Conservation (phyloP, 371 early-diverging fungal genomes). For the Saksenaea oblongispora region DNA sequence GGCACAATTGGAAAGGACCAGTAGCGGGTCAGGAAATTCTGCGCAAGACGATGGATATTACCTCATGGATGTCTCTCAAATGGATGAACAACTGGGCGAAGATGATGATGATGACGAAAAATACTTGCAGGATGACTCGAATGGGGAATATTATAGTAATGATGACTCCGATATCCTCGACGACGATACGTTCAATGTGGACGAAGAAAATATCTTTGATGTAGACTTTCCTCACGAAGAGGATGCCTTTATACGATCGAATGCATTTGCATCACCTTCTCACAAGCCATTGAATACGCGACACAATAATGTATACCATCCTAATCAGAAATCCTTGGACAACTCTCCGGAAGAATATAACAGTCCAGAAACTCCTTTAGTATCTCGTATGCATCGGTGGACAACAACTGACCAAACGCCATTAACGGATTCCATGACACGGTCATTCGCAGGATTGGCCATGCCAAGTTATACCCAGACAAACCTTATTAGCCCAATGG, state of each 20-base stretch:
- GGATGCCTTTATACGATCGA: constrained; percentile 9
- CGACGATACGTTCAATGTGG: constrained; percentile 19
- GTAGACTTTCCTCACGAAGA: constrained; percentile 43
- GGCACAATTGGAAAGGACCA: constrained; percentile 10
- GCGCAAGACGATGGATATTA: constrained; percentile 16
- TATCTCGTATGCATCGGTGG: not conserved
- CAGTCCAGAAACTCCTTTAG: not conserved
- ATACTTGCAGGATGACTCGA: constrained; percentile 36
- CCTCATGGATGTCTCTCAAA: not conserved
- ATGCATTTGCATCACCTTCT: constrained; percentile 5
- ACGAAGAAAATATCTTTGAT: constrained; percentile 37
- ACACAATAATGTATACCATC: not conserved
- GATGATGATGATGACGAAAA: constrained; percentile 28
- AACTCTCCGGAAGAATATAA: not conserved
- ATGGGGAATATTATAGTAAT: constrained; percentile 17
- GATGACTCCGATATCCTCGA: constrained; percentile 25
- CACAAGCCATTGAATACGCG: not conserved
- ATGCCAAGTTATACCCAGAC: not conserved
- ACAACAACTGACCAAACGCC: not conserved
- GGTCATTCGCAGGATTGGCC: not conserved
- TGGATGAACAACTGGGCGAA: constrained; percentile 6
- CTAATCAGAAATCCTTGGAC: not conserved
- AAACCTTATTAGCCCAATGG: not conserved
- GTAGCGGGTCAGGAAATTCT: constrained; percentile 7
- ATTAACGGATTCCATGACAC: not conserved